phyloP scores from a whole-genome alignment of 2,329 filamentous ascomycete genomes.

The Lizonia empirigonia region DNA sequence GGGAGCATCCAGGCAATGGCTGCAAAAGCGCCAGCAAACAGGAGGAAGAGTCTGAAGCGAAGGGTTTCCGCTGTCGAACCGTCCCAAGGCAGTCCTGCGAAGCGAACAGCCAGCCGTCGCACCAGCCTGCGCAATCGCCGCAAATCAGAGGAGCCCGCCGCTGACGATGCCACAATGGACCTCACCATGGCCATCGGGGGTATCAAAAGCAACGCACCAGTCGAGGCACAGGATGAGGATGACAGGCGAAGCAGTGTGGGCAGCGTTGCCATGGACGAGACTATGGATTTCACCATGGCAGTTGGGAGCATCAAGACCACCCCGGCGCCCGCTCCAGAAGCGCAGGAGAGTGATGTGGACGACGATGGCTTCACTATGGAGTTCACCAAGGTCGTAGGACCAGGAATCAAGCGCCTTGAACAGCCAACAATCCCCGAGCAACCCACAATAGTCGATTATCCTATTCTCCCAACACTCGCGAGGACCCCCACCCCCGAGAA shows the following conservation, averaged over 20 bases:
- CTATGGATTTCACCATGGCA: slow-evolving; percentile 50
- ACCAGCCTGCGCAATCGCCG: slow-evolving; percentile 48
- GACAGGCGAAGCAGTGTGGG: slow-evolving; percentile 34
- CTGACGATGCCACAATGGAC: slow-evolving; percentile 51
- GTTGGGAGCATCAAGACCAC: slow-evolving; percentile 44
- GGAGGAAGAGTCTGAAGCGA: slow-evolving; percentile 51
- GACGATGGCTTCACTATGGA: slow-evolving; percentile 59
- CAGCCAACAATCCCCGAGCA: slow-evolving; percentile 29
- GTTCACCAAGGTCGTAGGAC: slow-evolving; percentile 55
- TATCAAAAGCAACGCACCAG: slow-evolving; percentile 34
- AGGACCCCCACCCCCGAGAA: slow-evolving; percentile 19
- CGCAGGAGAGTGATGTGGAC: slow-evolving; percentile 23
- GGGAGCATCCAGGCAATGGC: slow-evolving; percentile 54
- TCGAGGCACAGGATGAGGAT: slow-evolving; percentile 5
- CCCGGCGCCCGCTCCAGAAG: slow-evolving; percentile 7
- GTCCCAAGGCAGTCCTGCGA: slow-evolving; percentile 46
- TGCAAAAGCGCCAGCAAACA: slow-evolving; percentile 33
- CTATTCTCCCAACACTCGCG: slow-evolving; percentile 5
- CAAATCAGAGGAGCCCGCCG: slow-evolving; percentile 44
- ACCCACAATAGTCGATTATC: slow-evolving; percentile 13
- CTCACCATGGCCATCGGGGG: slow-evolving; percentile 47
- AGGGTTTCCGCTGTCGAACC: slow-evolving; percentile 49
- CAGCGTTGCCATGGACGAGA: slow-evolving; percentile 40
- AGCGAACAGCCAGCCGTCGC: slow-evolving; percentile 41
- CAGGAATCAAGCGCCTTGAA: slow-evolving; percentile 46